Percentiles rank a stretch among this genome's conserved stretches.
Evolutionary conservation across 225 moss, liverwort and hornwort genomes (phyloP).

Genomic region (Asterella californica): DNA sequence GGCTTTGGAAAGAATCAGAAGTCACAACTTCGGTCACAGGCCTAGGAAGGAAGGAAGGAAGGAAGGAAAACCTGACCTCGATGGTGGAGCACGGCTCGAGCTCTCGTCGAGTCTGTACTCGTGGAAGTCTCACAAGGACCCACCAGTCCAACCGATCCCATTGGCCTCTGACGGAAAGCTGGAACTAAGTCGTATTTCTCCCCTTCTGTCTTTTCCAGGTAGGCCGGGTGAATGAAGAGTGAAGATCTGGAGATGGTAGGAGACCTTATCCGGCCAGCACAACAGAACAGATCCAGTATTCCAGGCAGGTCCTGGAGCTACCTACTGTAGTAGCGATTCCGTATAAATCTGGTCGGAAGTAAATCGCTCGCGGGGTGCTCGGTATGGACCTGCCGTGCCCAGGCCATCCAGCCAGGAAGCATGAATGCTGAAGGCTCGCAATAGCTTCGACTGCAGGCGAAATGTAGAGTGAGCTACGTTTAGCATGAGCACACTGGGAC

Average conservation of each 20-base stretch:
- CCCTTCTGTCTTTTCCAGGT: background rate
- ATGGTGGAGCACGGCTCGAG: background rate
- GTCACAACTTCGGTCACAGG: too few relatives aligned
- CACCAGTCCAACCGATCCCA: background rate
- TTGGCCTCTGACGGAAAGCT: background rate
- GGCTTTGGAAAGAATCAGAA: too few relatives aligned
- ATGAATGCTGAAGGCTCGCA: background rate
- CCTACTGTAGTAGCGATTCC: background rate
- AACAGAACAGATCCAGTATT: background rate
- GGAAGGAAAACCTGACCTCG: background rate
- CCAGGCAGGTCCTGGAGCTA: background rate
- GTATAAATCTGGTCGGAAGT: background rate
- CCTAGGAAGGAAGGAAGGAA: background rate
- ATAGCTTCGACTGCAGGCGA: background rate
- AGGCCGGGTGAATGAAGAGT: background rate
- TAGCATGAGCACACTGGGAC: slow-evolving; percentile 1
- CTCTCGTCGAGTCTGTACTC: background rate
- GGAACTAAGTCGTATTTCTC: background rate
- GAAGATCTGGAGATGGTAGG: background rate
- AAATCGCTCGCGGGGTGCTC: background rate
- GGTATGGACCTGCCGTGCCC: background rate
- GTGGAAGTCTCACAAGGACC: background rate
- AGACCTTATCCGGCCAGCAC: slow-evolving; percentile 1
- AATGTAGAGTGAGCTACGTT: background rate
- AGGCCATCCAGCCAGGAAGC: background rate